Evolutionary conservation across 2,329 filamentous ascomycete species (phyloP).

Genomic region (Diaporthe velutina): DNA sequence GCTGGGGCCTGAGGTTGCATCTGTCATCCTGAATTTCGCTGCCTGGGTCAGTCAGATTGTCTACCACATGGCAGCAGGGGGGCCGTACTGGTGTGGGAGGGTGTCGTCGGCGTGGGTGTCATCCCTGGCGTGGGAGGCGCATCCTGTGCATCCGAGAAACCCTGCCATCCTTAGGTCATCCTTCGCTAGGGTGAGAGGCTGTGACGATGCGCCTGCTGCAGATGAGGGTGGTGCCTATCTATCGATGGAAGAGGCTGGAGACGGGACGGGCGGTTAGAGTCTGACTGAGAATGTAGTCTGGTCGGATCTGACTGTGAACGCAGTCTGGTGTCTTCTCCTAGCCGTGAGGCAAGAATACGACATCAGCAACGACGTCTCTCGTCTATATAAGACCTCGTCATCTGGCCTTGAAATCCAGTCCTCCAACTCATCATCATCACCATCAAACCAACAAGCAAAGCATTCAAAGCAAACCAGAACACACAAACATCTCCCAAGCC

Average conservation of each 20-base stretch:
- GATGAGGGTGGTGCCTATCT: constrained; percentile 24
- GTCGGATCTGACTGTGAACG: constrained; percentile 10
- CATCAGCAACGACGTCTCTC: constrained; percentile 33
- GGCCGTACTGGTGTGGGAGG: constrained; percentile 10
- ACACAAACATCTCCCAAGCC: constrained; percentile 29
- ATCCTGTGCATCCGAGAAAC: constrained; percentile 33
- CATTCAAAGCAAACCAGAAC: constrained; percentile 34
- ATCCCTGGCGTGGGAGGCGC: constrained; percentile 33
- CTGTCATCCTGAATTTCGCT: constrained; percentile 27
- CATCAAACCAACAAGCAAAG: constrained; percentile 40
- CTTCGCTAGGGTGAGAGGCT: constrained; percentile 36
- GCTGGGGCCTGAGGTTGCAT: constrained; percentile 21
- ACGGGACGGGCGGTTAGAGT: constrained; percentile 34
- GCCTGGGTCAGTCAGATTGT: constrained; percentile 5
- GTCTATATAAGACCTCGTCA: constrained; percentile 44
- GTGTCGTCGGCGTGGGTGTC: constrained; percentile 7
- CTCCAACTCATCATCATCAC: constrained; percentile 42
- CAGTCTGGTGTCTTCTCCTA: background rate
- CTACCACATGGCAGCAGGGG: constrained; percentile 38
- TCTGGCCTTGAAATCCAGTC: constrained; percentile 42
- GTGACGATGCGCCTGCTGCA: constrained; percentile 28
- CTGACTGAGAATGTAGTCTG: constrained; percentile 10
- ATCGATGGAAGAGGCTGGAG: constrained; percentile 38
- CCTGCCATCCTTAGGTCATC: constrained; percentile 40
- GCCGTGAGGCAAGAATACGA: constrained; percentile 28